Conservation (phyloP, 345 rosid species). For the Excoecaria cochinchinensis region DNA sequence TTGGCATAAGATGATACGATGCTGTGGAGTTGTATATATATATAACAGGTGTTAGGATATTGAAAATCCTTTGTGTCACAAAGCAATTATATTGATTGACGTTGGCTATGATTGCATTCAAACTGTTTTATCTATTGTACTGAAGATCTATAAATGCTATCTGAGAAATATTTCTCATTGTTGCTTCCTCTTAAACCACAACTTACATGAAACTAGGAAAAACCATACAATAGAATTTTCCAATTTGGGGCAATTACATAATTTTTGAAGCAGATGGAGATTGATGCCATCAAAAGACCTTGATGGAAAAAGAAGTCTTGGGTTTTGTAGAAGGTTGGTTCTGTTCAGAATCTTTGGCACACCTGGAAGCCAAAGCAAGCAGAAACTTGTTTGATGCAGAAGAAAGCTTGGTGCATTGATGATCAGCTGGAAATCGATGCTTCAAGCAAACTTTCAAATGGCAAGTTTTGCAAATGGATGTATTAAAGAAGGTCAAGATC, state of each 20-base stretch:
- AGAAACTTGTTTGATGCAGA: slow-evolving; percentile 44
- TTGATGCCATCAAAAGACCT: slow-evolving; percentile 15
- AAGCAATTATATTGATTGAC: background rate
- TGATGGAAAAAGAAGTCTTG: slow-evolving; percentile 28
- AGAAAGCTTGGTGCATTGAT: slow-evolving; percentile 43
- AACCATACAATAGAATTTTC: too few relatives aligned
- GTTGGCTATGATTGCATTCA: background rate
- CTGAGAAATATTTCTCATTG: background rate
- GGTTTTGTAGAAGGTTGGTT: slow-evolving; percentile 24
- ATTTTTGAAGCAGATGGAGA: background rate
- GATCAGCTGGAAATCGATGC: slow-evolving; percentile 78
- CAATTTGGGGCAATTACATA: background rate
- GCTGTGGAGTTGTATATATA: background rate
- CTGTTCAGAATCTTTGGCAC: slow-evolving; percentile 46
- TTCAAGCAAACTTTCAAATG: slow-evolving; percentile 63
- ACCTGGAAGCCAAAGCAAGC: slow-evolving; percentile 53
- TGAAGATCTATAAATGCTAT: background rate
- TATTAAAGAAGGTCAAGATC: slow-evolving; percentile 61
- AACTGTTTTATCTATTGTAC: background rate
- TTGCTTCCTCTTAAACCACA: too few relatives aligned
- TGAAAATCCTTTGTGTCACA: slow-evolving; percentile 2
- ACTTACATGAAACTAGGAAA: too few relatives aligned
- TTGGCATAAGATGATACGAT: background rate
- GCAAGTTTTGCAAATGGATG: slow-evolving; percentile 68
- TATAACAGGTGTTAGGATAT: background rate